A percentile compares a stretch with the other conserved stretches of the same genome.
These are phyloP conservation scores for Sporisorium scitamineum DNA, from an alignment of 1,284 basidiomycete species.

Conservation along the genomic window DNA sequence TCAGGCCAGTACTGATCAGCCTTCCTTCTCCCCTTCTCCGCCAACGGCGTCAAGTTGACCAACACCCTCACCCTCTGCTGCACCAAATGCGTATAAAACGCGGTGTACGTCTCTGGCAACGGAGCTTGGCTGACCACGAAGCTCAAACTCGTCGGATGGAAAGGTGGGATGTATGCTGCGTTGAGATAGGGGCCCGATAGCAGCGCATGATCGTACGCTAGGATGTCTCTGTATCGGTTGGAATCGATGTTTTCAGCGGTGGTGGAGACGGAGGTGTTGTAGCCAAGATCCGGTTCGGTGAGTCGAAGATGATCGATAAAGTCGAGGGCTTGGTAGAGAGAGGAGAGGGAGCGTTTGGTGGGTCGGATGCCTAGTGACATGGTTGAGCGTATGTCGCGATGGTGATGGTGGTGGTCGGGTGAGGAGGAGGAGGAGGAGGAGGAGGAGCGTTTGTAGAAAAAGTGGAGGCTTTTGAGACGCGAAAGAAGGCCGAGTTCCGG, in stretches of 20 bases:
- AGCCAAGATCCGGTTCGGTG: conserved; percentile 22
- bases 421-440: background rate
- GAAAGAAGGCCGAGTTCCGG: background rate
- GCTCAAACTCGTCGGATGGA: conserved; percentile 27
- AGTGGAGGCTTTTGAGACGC: background rate
- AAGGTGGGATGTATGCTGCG: conserved; percentile 54
- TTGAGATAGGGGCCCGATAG: conserved; percentile 59
- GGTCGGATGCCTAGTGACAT: conserved; percentile 28
- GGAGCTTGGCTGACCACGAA: conserved; percentile 98
- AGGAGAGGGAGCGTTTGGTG: conserved; percentile 10
- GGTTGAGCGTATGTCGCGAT: background rate
- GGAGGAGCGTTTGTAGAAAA: background rate
- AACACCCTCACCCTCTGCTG: conserved; percentile 40
- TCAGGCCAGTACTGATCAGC: conserved; percentile 65
- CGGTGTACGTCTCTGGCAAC: conserved; percentile 85
- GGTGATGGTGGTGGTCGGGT: background rate
- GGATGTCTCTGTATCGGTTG: conserved; percentile 47
- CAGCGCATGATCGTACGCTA: conserved; percentile 54
- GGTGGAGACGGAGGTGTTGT: conserved; percentile 13
- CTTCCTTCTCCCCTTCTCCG: conserved; percentile 56
- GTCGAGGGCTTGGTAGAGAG: conserved; percentile 29
- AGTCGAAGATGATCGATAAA: conserved; percentile 34
- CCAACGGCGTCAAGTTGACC: conserved; percentile 65
- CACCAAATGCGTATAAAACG: conserved; percentile 76
- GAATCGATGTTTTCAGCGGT: conserved; percentile 6